Conservation (phyloP, 2,329 filamentous ascomycete species). For the Diaporthe batatas region DNA sequence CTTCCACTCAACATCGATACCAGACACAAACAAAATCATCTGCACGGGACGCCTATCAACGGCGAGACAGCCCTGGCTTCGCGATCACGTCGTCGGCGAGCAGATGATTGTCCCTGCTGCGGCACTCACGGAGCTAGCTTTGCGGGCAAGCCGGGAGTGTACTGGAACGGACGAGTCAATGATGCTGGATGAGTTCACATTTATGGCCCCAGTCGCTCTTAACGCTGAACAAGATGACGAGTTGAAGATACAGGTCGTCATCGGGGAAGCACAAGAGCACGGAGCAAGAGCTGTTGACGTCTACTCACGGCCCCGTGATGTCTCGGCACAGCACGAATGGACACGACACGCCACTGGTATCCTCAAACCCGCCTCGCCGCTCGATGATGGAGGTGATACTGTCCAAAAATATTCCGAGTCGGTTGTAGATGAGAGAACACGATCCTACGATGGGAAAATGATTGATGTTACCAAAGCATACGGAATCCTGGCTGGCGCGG, state of each 20-base stretch:
- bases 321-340: neutral
- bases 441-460: rapidly evolving
- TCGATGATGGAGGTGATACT: too few relatives aligned
- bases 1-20: neutral
- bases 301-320: neutral
- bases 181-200: neutral
- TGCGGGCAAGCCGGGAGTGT: slow-evolving; percentile 17
- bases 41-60: neutral
- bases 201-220: neutral
- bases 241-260: neutral
- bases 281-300: neutral
- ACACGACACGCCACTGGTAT: slow-evolving; percentile 7
- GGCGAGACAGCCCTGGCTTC: neutral
- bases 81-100: slow-evolving; percentile 1
- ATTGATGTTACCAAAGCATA: neutral
- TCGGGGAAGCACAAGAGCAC: neutral
- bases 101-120: neutral
- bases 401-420: neutral
- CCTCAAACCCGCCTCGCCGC: neutral
- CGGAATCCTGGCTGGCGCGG: neutral
- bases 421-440: rapidly evolving
- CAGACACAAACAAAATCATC: neutral
- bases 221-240: neutral
- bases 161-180: neutral
- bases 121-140: neutral